These are phyloP conservation scores for Camelina hispida DNA, from an alignment of 345 rosid species.

Conservation along the genomic window DNA sequence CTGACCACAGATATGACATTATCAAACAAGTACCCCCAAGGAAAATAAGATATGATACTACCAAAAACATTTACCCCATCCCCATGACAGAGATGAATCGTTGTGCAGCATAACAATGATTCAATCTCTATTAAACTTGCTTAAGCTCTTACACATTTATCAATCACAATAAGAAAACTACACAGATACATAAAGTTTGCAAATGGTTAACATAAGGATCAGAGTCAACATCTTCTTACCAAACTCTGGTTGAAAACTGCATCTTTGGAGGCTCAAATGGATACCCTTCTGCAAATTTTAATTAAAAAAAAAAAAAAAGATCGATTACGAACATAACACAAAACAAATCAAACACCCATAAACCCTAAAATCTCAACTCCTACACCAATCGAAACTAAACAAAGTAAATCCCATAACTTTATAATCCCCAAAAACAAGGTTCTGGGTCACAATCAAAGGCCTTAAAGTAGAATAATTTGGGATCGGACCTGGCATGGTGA, in stretches of 20 bases:
- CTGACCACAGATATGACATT: not conserved
- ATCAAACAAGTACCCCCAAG: not conserved
- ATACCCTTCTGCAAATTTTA: conserved; percentile 79
- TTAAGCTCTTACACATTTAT: not conserved
- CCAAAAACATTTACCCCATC: not conserved
- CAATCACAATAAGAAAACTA: not conserved
- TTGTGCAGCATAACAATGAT: not conserved
- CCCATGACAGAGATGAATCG: not conserved
- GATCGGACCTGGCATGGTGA: conserved; percentile 67
- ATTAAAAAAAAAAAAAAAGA: not conserved
- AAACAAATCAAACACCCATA: not conserved
- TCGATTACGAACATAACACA: not conserved
- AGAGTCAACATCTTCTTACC: conserved; percentile 53
- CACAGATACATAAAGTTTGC: too few relatives aligned
- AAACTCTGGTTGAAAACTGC: conserved; percentile 96
- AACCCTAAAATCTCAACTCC: conserved; percentile 7
- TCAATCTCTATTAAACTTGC: not conserved
- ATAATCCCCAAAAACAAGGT: not conserved
- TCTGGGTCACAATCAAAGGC: not conserved
- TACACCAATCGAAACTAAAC: conserved; percentile 29
- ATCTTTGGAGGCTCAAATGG: conserved; percentile 99
- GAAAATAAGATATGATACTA: not conserved
- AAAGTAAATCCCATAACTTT: conserved; percentile 4
- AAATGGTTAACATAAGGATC: conserved; percentile 15
- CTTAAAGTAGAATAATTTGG: not conserved